Base-by-base conservation (phyloP, 352 stramenopile genomes). In the Phytopythium vexans region DNA sequence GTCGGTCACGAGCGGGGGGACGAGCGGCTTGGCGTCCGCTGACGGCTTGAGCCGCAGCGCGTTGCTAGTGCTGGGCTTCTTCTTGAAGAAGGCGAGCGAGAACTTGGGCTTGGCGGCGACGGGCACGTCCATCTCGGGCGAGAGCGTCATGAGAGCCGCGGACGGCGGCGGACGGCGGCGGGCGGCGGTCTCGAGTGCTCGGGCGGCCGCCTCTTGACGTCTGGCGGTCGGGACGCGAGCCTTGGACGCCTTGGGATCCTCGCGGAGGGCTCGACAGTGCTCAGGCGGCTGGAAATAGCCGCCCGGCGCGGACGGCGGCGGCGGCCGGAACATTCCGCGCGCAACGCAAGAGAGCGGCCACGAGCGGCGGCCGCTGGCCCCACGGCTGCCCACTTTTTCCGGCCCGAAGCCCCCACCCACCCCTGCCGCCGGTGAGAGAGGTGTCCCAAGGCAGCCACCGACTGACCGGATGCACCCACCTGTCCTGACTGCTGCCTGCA, bases 101-200 rank as follows among this genome's bases (percentile, higher is more conserved):
- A 68, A 68, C 54, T 68, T 68, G 55, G 60, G 39, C 56, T 57
- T 64, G 54, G 36, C 7, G 11, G 47, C 6, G 38, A 43, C 38
- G 4, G 38, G 36, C 12, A 35, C 16, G 36, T 31, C 38, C n/a
- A 50, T 40, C 14, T 31, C 44, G 32, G 40, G 44, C 44, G 32
- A 50, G 44, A 50, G 40, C 12, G 44, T 50, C 44, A 50, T 50
- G 32, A 12, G 6, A 0, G 43, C 27, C 27, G 8, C 16, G 42
- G 8, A 48, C n/a, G 44, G 14, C 11, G 39, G 16, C 39, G 39
- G 39, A 43, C 16, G 5, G 10, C 39, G 39, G 39, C 43, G 43
- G n/a, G 21, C 27, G 27, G 43, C 27, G 43, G 15, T 12, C 14
- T 49, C 12, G 39, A 15, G 39, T 43, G 21, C 21, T 27, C 21